Evolutionary conservation across 2,329 filamentous ascomycete genomes (phyloP), one percentile per base, ranked within the genome.

Genomic region (Aspergillus pseudonomiae): DNA sequence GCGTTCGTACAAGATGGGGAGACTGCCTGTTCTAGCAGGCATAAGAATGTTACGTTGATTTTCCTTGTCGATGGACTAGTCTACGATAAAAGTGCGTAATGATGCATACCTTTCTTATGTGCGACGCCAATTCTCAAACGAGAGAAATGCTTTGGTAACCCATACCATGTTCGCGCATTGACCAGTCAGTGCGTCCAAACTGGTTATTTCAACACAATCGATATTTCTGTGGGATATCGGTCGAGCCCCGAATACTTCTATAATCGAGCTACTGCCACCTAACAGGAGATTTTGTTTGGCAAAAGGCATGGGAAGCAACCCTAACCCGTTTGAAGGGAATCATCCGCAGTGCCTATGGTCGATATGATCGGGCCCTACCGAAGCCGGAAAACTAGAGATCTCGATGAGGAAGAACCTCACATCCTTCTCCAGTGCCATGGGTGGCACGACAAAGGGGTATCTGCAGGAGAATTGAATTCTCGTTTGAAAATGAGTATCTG

Each of bases 91-190:
- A 21, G 21, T 9, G 16, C 48, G 10, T 11, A n/a, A 52, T 26
- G 11, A 52, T 34, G 19, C 28, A 1, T n/a, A 52, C 34, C 48
- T 19, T 34, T 52, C 28, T 7, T 19, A 12, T 28, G 28, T 30
- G 28, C 16, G 9, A 32, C n/a, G 21, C 14, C 19, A 34, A 30
- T 32, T n/a, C 11, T 19, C 48, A 32, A 12, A 53, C 21, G 14
- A 46, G 43, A n/a, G 11, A 26, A 53, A 21, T 36, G 10, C 55
- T 53, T 55, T 32, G n/a, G 16, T 53, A 43, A 32, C 32, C 52
- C 7, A 16, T 52, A 88, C 19, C 16, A 34, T 19, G 6, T 19
- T 52, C 28, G 48, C 10, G 28, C 28, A 52, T 30, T 30, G 30
- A 30, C 46, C 16, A 52, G 45, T 14, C 45, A 48, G 28, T 48